Percentiles rank a stretch among this genome's conserved stretches.
Evolutionary conservation across 108 stramenopile genomes (phyloP).

Genomic region (Aurantiochytrium sp.): DNA sequence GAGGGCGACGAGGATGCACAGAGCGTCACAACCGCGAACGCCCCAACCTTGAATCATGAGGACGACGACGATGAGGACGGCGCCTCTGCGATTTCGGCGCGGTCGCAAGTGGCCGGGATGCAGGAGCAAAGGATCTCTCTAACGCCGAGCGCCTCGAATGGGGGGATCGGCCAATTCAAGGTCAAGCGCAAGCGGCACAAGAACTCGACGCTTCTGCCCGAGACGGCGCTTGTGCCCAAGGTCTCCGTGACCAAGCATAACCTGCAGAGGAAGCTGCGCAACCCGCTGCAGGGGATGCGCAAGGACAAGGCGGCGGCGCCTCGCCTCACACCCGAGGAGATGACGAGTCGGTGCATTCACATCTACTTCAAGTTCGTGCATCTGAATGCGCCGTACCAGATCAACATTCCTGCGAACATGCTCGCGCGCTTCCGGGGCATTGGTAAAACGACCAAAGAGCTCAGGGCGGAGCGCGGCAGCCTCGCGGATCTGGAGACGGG

Average conservation of each 20-base stretch:
- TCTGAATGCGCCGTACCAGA: not conserved
- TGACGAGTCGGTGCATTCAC: not conserved
- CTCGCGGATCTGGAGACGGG: not conserved
- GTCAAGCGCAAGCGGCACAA: not conserved
- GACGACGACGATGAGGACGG: not conserved
- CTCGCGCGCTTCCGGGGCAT: not conserved
- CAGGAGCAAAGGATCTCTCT: not conserved
- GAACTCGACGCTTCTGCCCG: not conserved
- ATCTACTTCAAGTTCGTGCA: conserved; percentile 5
- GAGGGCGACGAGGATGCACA: not conserved
- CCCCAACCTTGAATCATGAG: not conserved
- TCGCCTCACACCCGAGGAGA: not conserved
- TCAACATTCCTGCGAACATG: not conserved
- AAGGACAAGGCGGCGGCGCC: not conserved
- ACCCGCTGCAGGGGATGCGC: not conserved
- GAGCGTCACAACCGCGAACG: not conserved
- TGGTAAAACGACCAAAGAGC: not conserved
- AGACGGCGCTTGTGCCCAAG: not conserved
- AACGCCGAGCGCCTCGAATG: not conserved
- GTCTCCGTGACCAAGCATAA: not conserved
- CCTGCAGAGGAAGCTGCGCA: not conserved
- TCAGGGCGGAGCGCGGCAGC: not conserved
- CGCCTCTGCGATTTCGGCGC: not conserved
- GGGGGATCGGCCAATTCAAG: too few relatives aligned
- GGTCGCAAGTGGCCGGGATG: not conserved